Evolutionary conservation across 1,139 yeast species (phyloP), one percentile per base, ranked within the genome.

Genomic region (Lodderomyces beijingensis): DNA sequence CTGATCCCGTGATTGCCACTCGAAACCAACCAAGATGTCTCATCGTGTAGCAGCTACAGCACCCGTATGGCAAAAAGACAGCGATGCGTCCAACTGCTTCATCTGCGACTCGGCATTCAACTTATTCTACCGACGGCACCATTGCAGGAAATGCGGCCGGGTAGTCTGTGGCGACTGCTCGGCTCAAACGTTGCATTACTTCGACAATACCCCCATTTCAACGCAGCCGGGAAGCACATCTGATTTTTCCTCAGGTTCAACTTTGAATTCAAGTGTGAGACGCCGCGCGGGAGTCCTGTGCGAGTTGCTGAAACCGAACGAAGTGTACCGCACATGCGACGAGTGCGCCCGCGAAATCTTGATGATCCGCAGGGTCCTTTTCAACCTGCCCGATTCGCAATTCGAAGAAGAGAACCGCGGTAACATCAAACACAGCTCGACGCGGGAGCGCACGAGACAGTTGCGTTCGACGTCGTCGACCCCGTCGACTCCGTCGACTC

Each of bases 91-190:
- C 0, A 52, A 55, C n/a, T 91, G 98, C 51, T 67, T 70, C 22
- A 55, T 79, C 9, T 91, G 98, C 54, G 55, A 61, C 21, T 42
- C 55, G 1, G 44, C 48, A 25, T 91, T 82, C 58, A 67, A 82
- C 1, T 62, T 89, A 41, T 75, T 85, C 52, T 74, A 70, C 50
- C 71, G 98, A 37, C 74, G 93, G 41, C 98, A 93, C 57, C 98
- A 91, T 57, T 91, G 99, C 55, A 67, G 94, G 51, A 74, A 80
- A 53, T 84, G 96, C 65, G 91, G 96, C 25, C 57, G 77, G 34
- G 80, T 85, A 4, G 83, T 79, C 17, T 83, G 96, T 59, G 78
- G 77, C 27, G 46, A 61, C 36, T 80, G 95, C 53, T 76, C 94
- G 16, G 51, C 62, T 10, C 66, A 70, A 16, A 52, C 55, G 23